Percentiles rank a stretch among this genome's conserved stretches.
Conservation (phyloP, 345 rosid genomes). For the Rhodamnia argentea region DNA sequence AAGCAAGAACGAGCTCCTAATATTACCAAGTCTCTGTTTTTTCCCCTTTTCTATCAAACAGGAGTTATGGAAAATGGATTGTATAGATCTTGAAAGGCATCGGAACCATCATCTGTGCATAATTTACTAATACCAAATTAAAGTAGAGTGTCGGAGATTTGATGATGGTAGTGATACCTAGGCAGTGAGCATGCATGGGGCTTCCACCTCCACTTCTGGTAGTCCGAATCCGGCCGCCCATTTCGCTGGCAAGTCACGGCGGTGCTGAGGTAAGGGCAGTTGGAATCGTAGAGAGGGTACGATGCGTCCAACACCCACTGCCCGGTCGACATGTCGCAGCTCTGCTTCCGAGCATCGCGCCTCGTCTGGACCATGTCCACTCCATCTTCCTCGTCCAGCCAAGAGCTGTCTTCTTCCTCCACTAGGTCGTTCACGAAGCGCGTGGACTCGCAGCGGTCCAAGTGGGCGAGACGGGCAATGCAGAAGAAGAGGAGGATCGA, state of each 20-base stretch:
- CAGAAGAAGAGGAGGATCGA: neutral
- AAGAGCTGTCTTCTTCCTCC: slow-evolving; percentile 3
- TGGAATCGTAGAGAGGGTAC: slow-evolving; percentile 74
- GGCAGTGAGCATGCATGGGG: slow-evolving; percentile 72
- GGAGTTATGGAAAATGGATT: neutral
- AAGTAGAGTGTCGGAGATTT: neutral
- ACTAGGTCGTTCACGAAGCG: neutral
- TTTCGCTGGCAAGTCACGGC: slow-evolving; percentile 73
- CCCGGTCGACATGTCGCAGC: slow-evolving; percentile 60
- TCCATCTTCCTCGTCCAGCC: slow-evolving; percentile 25
- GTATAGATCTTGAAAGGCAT: no score
- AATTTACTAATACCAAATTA: neutral
- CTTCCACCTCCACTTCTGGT: slow-evolving; percentile 89
- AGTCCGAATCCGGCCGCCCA: slow-evolving; percentile 88
- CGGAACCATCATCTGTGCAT: no score
- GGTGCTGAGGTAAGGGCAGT: slow-evolving; percentile 73
- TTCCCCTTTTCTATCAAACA: neutral
- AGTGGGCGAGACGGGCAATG: neutral
- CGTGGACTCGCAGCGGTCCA: neutral
- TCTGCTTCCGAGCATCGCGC: slow-evolving; percentile 10
- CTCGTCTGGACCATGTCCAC: slow-evolving; percentile 31
- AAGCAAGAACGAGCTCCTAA: neutral
- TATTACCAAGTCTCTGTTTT: neutral
- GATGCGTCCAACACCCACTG: slow-evolving; percentile 72
- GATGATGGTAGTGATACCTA: slow-evolving; percentile 33